Evolutionary conservation across 306 rosid genomes (phyloP), one percentile per base, ranked within the genome.

Genomic region (Morella rubra): DNA sequence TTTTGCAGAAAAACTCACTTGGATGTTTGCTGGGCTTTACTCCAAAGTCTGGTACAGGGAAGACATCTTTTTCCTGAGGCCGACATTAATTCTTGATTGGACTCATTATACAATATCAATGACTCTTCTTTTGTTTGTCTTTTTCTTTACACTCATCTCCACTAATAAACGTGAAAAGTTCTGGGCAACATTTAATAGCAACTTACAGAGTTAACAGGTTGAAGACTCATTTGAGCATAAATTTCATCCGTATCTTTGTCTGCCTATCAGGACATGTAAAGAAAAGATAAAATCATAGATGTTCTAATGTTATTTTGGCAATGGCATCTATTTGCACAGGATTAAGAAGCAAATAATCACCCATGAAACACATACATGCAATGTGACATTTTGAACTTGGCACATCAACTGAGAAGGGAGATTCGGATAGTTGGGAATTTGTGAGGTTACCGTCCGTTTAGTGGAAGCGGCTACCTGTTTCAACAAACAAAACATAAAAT

Each of bases 241-340:
- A 96, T 93, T 84, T 96, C 99, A 46, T 96, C 99, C 4, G 98
- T 88, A 10, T 96, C 99, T 81, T 87, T 96, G 81, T 96, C 98
- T 32, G 99, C 97, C 99, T 96, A 74, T 85, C 18, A 78, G 54
- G 79, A 73, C 24, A 84, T 69, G 71, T 45, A 80, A 49, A 53
- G 3, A 7, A 47, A 75, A 32, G 16, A 74, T 60, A 53, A 53
- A 71, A 61, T 27, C 44, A 41, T 41, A 27, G 24, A n/a, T 4
- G 24, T 8, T 20, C 71, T 41, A n/a, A 32, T 15, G 61, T 50
- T 53, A 53, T 13, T 5, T 51, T 13, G 8, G 45, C 46, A 37
- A 41, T 40, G 16, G n/a, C 40, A n/a, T 66, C 51, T 8, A n/a
- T 42, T 1, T 7, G 13, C n/a, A 66, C 4, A 53, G 62, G 16